phyloP scores from a whole-genome alignment of 2,329 filamentous ascomycete genomes.

The Pseudofabraea citricarpa region DNA sequence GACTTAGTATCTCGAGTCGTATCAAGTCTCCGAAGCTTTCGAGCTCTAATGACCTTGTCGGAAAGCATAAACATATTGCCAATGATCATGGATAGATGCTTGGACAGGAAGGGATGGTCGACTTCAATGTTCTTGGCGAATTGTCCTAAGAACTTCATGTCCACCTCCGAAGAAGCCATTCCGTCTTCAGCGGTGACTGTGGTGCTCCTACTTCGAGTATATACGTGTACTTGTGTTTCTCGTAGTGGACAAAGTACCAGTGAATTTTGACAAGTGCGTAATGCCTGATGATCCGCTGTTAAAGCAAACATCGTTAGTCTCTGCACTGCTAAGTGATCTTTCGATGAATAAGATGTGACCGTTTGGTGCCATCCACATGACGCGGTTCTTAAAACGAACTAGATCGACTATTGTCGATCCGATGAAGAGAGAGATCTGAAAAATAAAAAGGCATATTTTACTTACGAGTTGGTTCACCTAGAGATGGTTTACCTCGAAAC shows the following conservation, averaged over 20 bases:
- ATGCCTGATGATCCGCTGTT: too few relatives aligned
- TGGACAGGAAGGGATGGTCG: constrained; percentile 74
- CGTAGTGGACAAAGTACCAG: too few relatives aligned
- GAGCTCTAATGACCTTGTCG: constrained; percentile 74
- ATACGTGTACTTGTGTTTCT: too few relatives aligned
- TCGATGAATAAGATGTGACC: not conserved
- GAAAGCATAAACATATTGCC: constrained; percentile 87
- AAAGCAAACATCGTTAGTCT: not conserved
- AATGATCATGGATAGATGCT: constrained; percentile 84
- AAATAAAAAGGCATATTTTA: not conserved
- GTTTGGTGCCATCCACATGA: not conserved
- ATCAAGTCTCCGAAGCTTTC: constrained; percentile 79
- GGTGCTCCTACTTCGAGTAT: too few relatives aligned
- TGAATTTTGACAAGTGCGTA: too few relatives aligned
- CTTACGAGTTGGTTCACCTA: not conserved
- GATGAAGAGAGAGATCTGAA: not conserved
- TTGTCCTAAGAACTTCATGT: constrained; percentile 92
- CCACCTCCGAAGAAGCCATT: constrained; percentile 96
- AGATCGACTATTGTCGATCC: not conserved
- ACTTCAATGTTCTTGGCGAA: constrained; percentile 76
- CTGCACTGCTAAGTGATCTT: too few relatives aligned
- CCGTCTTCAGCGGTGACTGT: not conserved
- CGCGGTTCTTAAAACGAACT: too few relatives aligned
- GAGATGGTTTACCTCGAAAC: too few relatives aligned
- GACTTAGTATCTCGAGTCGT: constrained; percentile 73